Base-by-base conservation (phyloP, 495 filamentous ascomycete species). In the Penicillium lividum region DNA sequence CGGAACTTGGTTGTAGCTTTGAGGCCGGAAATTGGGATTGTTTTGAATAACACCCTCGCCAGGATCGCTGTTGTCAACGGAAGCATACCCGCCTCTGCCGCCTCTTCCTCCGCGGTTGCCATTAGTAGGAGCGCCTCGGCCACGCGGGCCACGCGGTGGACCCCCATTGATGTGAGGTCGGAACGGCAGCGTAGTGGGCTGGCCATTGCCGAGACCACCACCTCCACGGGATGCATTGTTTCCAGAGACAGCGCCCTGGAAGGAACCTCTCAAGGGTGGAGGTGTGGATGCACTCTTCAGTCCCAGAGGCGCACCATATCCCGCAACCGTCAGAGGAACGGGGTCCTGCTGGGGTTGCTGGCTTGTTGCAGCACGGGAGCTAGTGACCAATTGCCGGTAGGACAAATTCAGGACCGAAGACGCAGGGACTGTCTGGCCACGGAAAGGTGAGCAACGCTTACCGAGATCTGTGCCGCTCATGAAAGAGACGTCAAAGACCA, bases 391-490 rank as follows among this genome's bases (percentile, higher is more conserved):
- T 74, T 98, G 95, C 55, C 82, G 84, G 61, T 93, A 79, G 7
- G 88, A 87, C 38, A 97, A 70, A 69, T 99, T 99, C 15, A 99
- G 86, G 22, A 96, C 90, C 0, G 89, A 87, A 9, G 86, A 84
- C 16, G 86, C 80, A 2, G 90, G 84, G 9, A 99, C 92, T 0
- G 95, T 97, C 68, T 94, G 93, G 40, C 95, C 95, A 38, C 95
- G 86, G 86, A 98, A 98, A 6, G 89, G 89, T n/a, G 91, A 90
- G 71, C 95, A 98, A 27, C 95, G 86, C 27, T 89, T 91, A 56
- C 89, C 87, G 11, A 99, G 81, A 0, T 88, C 92, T 0, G 91
- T 97, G 51, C 93, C 95, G 57, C 90, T 92, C 92, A 99, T 97
- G 71, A 99, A 99, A 3, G 89, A 89, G 16, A 82, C 81, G 67